phyloP scores from a whole-genome alignment of 805 yeast species.

The Torulaspora indica region DNA sequence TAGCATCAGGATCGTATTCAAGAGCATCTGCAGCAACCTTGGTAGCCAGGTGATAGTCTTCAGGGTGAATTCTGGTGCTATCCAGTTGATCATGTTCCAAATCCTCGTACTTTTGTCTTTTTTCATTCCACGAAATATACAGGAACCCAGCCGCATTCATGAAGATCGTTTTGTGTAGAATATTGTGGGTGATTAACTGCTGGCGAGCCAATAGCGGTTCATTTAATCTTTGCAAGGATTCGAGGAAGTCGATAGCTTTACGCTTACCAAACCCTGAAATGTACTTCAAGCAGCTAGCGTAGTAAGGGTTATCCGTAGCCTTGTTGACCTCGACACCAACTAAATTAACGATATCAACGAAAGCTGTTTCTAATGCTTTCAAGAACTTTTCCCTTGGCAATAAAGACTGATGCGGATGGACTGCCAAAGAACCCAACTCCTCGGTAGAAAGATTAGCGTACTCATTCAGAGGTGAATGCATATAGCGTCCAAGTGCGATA shows the following conservation, averaged over 20 bases:
- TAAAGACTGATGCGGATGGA: conserved; percentile 70
- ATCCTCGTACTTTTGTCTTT: conserved; percentile 41
- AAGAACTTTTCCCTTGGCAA: conserved; percentile 58
- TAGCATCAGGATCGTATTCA: conserved; percentile 91
- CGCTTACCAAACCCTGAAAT: conserved; percentile 94
- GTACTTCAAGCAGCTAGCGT: conserved; percentile 67
- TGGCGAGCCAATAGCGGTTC: conserved; percentile 66
- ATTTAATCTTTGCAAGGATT: conserved; percentile 60
- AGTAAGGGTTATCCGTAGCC: conserved; percentile 66
- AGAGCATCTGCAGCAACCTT: conserved; percentile 98
- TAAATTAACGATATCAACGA: conserved; percentile 84
- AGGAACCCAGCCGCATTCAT: conserved; percentile 90
- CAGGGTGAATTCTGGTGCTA: conserved; percentile 95
- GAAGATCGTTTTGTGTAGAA: conserved; percentile 75
- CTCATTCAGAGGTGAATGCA: conserved; percentile 90
- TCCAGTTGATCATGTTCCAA: conserved; percentile 78
- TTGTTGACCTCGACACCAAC: conserved; percentile 93
- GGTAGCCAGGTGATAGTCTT: conserved; percentile 91
- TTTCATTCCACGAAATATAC: conserved; percentile 61
- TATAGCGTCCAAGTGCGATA: conserved; percentile 83
- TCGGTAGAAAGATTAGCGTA: conserved; percentile 68
- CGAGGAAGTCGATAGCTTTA: conserved; percentile 81
- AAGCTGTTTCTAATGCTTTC: conserved; percentile 69
- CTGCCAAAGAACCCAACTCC: conserved; percentile 62
- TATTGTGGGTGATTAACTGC: conserved; percentile 75